phyloP scores from a whole-genome alignment of 257 asterid genomes.

The Nicotiana attenuata region DNA sequence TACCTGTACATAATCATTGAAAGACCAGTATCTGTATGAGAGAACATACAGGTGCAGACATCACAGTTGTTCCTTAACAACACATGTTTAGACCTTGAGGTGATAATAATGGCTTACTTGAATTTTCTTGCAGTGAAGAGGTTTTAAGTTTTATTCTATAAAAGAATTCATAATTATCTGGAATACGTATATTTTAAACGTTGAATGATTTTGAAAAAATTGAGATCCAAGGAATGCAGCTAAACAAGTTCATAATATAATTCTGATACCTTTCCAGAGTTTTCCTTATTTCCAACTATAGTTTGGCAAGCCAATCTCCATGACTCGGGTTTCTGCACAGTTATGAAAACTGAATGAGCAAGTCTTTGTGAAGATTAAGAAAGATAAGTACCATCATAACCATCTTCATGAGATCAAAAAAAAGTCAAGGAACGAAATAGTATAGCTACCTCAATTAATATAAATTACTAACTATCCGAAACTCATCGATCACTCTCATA shows the following conservation, averaged over 20 bases:
- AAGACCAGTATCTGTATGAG: not conserved
- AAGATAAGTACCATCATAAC: not conserved
- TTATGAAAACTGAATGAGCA: not conserved
- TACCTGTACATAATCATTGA: not conserved
- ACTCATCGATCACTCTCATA: too few species aligned
- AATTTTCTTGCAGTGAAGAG: not conserved
- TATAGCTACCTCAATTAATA: too few species aligned
- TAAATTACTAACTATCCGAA: too few species aligned
- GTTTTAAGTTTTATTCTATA: not conserved
- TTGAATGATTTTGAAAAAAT: not conserved
- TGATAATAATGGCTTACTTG: not conserved
- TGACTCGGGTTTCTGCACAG: constrained; percentile 74
- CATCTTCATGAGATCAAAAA: not conserved
- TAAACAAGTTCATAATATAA: not conserved
- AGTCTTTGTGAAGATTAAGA: not conserved
- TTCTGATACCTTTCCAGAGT: constrained; percentile 70
- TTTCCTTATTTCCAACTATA: constrained; percentile 87
- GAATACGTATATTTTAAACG: not conserved
- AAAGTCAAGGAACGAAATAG: not conserved
- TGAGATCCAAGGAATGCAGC: not conserved
- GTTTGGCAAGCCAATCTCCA: constrained; percentile 99
- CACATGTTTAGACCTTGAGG: not conserved
- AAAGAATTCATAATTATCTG: not conserved
- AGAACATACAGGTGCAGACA: not conserved
- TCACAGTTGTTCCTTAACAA: not conserved